Evolutionary conservation across 1,284 basidiomycete genomes (phyloP), one percentile per base, ranked within the genome.

Genomic region (Meripilus lineatus): DNA sequence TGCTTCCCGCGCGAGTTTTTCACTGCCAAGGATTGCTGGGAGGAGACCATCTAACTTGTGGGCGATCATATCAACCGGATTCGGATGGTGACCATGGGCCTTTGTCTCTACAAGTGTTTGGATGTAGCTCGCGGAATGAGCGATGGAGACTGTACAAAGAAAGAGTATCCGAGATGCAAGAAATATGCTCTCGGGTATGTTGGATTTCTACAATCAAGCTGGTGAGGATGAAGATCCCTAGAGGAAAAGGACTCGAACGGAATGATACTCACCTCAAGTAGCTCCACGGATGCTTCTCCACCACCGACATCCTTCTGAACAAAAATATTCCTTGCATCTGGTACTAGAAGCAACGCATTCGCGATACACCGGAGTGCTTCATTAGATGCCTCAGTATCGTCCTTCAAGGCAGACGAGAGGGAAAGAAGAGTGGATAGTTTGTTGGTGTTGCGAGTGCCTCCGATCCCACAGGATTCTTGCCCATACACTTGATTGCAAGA

Each of bases 301-400:
- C 87, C 87, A 18, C 72, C 74, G 7, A 86, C 79, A 5, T 73
- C 71, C 38, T 75, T 69, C 33, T 64, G 64, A 24, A 84, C 61
- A 54, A 86, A 79, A 0, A 73, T 75, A 14, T 61, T 58, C 40
- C 88, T 75, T 4, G 81, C 81, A 15, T 64, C 57, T 44, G 84
- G 82, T 37, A 84, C 66, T 41, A 90, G 72, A 20, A 90, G 70
- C 11, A 89, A 58, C 0, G 84, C 79, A 57, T 90, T 90, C 4
- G 88, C 87, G 25, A 88, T 71, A 45, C 81, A 86, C 40, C 85
- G 71, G 38, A 89, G 66, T 1, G 85, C 83, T 64, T 89, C 84
- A 43, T 73, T 76, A 5, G 73, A 69, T 3, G 84, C 79, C 21
- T 82, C 81, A 5, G 67, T 58, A 46, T 81, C 74, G 53, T 82